Evolutionary conservation across 805 yeast genomes (phyloP), one percentile per base, ranked within the genome.

Genomic region (Kluyveromyces starmeri): DNA sequence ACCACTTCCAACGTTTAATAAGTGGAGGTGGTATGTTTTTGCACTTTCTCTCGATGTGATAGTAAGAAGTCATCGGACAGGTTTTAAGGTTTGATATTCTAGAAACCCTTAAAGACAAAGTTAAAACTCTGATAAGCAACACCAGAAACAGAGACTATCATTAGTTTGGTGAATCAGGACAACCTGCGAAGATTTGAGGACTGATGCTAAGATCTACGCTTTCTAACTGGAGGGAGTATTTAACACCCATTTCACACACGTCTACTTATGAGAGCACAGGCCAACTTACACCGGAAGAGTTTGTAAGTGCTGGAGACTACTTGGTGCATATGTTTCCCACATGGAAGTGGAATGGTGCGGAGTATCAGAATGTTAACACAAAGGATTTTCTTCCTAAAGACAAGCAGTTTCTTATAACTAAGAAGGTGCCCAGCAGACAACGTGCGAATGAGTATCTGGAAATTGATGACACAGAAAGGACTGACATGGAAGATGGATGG

Each of bases 231-330:
- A 71, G 97, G 46, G 98, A 92, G 58, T 89, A 88, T 51, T 64
- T 92, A 36, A 89, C 98, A 2, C 98, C 98, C 2, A 78, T 89
- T 2, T 71, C 79, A 28, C 84, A 88, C 57, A 72, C 65, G n/a
- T 86, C 96, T 17, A 84, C 92, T 12, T 92, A 86, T 62, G 67
- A 75, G 36, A 61, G 69, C 32, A 83, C 96, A 0, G 98, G 98
- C 4, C 92, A 89, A 55, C 78, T 92, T 34, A 83, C 95, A 1
- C 98, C 98, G 1, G 95, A 84, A 35, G 98, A 92, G 57, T 92
- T 92, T 61, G 89, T 86, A 7, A 67, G 65, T 36, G 96, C 98
- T 3, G 98, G 98, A 15, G 96, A 92, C 56, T 92, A 85, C 58
- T 63, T 92, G 38, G 88, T 79, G 20, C 78, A 76, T 58, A 83